A percentile compares a stretch with the other conserved stretches of the same genome.
phyloP scores from a whole-genome alignment of 805 yeast genomes.

The Wickerhamiella brachini region DNA sequence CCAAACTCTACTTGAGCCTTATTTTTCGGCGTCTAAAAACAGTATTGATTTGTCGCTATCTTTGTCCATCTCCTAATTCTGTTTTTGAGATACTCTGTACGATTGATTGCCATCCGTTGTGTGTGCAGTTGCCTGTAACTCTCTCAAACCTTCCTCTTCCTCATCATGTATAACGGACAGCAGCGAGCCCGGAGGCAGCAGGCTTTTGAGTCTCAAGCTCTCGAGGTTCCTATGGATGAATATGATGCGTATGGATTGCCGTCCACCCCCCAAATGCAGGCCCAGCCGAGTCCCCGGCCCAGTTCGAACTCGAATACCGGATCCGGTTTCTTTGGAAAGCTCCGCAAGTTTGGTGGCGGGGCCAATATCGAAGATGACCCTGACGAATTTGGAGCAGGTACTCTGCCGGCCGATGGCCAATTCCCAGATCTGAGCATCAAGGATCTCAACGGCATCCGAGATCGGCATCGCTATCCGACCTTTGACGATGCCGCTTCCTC shows the following conservation, averaged over 20 bases:
- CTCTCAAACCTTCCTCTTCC: neutral
- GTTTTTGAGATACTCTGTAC: neutral
- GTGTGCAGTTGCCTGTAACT: neutral
- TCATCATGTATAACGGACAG: conserved; percentile 10
- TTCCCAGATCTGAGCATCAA: conserved; percentile 15
- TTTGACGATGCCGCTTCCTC: conserved; percentile 9
- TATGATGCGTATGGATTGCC: conserved; percentile 20
- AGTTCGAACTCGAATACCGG: neutral
- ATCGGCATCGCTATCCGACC: conserved; percentile 26
- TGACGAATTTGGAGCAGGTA: conserved; percentile 7
- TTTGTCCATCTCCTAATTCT: no score
- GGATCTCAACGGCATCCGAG: conserved; percentile 18
- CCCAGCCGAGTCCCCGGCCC: neutral
- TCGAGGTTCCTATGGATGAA: conserved; percentile 5
- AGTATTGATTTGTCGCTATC: no score
- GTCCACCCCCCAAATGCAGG: neutral
- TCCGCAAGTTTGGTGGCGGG: conserved; percentile 5
- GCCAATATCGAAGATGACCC: conserved; percentile 19
- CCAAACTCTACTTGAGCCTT: neutral
- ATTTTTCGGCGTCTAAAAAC: neutral
- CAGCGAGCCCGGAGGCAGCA: conserved; percentile 6
- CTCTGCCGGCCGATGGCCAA: conserved; percentile 11
- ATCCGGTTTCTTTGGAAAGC: conserved; percentile 15
- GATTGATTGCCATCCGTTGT: neutral
- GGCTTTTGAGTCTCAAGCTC: conserved; percentile 7